Conservation (phyloP, 352 stramenopile genomes). For the Phytopythium ostracodes region DNA sequence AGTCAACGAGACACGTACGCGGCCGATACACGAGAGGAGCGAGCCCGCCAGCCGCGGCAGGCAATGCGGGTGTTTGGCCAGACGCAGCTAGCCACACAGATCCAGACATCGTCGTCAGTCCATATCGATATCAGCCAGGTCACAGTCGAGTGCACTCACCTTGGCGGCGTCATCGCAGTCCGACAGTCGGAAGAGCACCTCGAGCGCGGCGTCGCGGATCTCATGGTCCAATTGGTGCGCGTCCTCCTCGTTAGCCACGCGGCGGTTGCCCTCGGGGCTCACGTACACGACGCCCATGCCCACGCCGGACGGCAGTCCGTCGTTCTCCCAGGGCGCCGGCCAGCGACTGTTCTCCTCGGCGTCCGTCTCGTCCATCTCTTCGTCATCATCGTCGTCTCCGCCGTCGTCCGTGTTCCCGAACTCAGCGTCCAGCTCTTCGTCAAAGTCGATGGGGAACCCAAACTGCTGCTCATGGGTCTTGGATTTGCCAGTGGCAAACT, state of each 20-base stretch:
- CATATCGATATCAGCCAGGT: not conserved
- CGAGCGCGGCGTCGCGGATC: constrained; percentile 66
- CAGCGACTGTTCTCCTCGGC: constrained; percentile 52
- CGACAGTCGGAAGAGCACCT: constrained; percentile 71
- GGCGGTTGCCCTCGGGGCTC: constrained; percentile 58
- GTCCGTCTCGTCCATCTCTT: constrained; percentile 54
- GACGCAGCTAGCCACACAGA: constrained; percentile 31
- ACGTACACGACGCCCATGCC: constrained; percentile 82
- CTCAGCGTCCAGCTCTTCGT: constrained; percentile 18
- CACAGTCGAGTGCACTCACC: constrained; percentile 9
- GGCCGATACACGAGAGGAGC: constrained; percentile 65
- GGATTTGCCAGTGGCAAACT: constrained; percentile 30
- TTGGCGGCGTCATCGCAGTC: constrained; percentile 58
- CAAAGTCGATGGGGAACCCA: constrained; percentile 38
- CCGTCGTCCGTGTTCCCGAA: constrained; percentile 30
- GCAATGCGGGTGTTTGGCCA: constrained; percentile 66
- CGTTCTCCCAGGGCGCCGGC: constrained; percentile 75
- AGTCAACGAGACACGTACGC: constrained; percentile 28
- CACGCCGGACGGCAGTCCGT: constrained; percentile 56
- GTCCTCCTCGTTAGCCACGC: constrained; percentile 31
- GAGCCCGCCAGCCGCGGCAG: constrained; percentile 45
- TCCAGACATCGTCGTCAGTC: not conserved
- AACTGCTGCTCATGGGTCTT: constrained; percentile 19
- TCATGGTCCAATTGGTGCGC: constrained; percentile 60
- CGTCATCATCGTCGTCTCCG: constrained; percentile 36